Base-by-base conservation (phyloP, 1,284 basidiomycete genomes). In the Apiotrichum mycotoxinovorans region DNA sequence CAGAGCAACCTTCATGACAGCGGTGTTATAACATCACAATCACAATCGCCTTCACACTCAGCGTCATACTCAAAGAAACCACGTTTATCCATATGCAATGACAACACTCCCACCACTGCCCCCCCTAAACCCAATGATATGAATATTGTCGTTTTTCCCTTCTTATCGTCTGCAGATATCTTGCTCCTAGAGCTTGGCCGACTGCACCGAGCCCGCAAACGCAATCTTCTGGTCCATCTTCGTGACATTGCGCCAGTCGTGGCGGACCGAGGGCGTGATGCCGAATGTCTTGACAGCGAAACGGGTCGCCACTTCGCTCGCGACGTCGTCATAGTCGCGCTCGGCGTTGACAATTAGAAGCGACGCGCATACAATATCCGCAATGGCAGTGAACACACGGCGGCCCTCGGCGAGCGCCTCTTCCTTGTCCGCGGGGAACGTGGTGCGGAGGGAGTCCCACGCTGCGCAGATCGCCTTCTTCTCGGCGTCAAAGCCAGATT, bases 271-370 rank as follows among this genome's bases (percentile, higher is more conserved):
- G 38, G 50, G 34, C 41, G 15, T 20, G 33, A 37, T 20, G n/a
- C 52, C 27, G 20, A 50, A 33, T n/a, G 25, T 2, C 15, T 33
- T 20, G 26, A 44, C 11, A 1, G 38, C 51, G 15, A 62, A 62
- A n/a, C 60, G 51, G 14, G 34, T 23, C 2, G 60, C 60, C 12
- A 52, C 51, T 41, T 56, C 60, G 18, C 37, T 22, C 0, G 60
- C 60, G 10, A 56, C 48, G 4, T n/a, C 42, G 51, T 58, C 48
- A 3, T 25, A 26, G 35, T 62, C 60, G 14, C 54, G 33, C 51
- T 58, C 44, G 4, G 60, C 60, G 34, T 62, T 57, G 22, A 48
- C 48, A 40, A 62, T n/a, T 3, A 62, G 60, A 17, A 62, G 44
- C 1, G 52, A 42, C 9, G 57, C 51, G 20, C 51, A 56, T 12